phyloP scores from a whole-genome alignment of 148 eudicot species.

The Silene latifolia region DNA sequence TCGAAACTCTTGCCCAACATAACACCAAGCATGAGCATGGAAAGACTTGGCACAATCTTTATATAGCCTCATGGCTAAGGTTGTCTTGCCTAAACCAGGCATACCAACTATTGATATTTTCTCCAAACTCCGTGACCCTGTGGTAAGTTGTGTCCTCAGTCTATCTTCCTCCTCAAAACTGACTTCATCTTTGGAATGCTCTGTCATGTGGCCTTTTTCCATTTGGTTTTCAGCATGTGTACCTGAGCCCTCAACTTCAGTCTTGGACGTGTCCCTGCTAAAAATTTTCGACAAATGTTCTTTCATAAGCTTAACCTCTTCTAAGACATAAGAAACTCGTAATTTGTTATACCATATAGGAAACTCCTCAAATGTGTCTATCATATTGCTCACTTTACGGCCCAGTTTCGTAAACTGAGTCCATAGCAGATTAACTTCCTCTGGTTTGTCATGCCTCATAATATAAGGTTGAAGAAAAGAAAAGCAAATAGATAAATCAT shows the following conservation, averaged over 20 bases:
- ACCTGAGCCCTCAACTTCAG: neutral
- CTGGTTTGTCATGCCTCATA: too few species aligned
- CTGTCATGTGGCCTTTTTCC: neutral
- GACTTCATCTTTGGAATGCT: neutral
- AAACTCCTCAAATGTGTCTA: neutral
- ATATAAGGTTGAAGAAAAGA: too few species aligned
- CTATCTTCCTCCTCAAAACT: neutral
- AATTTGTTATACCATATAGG: neutral
- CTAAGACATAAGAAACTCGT: neutral
- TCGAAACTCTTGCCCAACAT: neutral
- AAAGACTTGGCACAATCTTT: neutral
- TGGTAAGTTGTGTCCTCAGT: neutral
- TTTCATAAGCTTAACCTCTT: neutral
- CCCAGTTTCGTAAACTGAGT: too few species aligned
- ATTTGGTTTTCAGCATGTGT: too few species aligned
- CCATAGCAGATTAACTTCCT: too few species aligned
- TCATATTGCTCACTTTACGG: too few species aligned
- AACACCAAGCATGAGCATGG: too few species aligned
- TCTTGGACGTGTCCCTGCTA: neutral
- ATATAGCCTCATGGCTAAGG: neutral
- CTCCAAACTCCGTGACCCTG: neutral
- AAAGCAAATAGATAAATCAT: too few species aligned
- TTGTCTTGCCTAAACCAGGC: conserved; percentile 2
- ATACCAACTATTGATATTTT: neutral
- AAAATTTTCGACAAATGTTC: neutral